Evolutionary conservation across 1,139 yeast species (phyloP), one percentile per base, ranked within the genome.

Genomic region (Ogataea hybrid): DNA sequence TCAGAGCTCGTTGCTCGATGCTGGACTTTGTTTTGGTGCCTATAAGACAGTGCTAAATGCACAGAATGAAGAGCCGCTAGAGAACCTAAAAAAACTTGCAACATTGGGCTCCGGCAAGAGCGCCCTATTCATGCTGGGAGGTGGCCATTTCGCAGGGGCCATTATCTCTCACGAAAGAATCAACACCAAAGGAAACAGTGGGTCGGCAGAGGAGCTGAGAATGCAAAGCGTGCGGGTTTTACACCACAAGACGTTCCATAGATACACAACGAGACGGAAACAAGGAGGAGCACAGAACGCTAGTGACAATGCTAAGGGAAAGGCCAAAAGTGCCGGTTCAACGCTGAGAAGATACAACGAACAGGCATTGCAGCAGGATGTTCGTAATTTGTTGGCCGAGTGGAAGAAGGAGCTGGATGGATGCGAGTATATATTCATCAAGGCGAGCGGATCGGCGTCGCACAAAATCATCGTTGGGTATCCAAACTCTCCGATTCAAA

Each of bases 221-320:
- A 79, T 77, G 42, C 88, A 83, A 56, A 69, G 77, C 2, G 88
- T 84, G 2, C 75, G 81, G 27, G 64, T 90, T 4, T 47, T 88
- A 5, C 83, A 72, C 11, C 87, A 89, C 47, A 92, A 90, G 57
- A 85, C 97, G 0, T 89, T 88, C 62, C 98, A 92, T 62, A 73
- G 97, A 52, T 92, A 92, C 59, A 92, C 99, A 3, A 89, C 97
- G 1, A 82, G 99, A 68, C 77, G 96, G 51, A 94, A 92, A 58
- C 99, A 92, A 64, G 99, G 99, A 67, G 98, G 98, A 1, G 77
- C 97, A 0, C 99, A 92, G 63, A 79, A 92, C 49, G 90, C 97
- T 1, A 84, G 79, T 64, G 99, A 92, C 64, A 87, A 83, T 59
- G 84, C 96, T 1, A 78, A 84, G 51, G 97, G 98, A 3, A 90